These are phyloP conservation scores for Camellia granthamiana DNA, from an alignment of 148 eudicot genomes.

Conservation along the genomic window DNA sequence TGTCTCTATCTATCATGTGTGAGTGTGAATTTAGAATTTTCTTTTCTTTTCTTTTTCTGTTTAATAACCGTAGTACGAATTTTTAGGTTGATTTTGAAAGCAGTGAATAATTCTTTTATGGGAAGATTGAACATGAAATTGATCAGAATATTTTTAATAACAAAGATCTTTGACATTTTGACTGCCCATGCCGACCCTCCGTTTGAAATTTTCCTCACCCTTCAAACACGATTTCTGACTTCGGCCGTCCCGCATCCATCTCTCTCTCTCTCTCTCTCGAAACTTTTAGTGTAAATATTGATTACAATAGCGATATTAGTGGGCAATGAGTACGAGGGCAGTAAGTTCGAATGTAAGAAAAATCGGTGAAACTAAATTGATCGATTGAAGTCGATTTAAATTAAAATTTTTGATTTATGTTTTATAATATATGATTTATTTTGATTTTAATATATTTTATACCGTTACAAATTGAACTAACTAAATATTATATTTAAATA, in stretches of 20 bases:
- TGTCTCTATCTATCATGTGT: not conserved
- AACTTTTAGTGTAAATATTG: too few relatives aligned
- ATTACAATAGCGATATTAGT: too few relatives aligned
- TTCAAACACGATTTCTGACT: conserved; percentile 8
- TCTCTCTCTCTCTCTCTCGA: not conserved
- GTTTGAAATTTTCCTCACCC: conserved; percentile 1
- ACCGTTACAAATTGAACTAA: too few relatives aligned
- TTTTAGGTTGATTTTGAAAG: not conserved
- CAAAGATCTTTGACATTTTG: conserved; percentile 13
- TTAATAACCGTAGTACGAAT: not conserved
- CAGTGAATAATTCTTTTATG: not conserved
- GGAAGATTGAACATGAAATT: not conserved
- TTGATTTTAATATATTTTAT: too few relatives aligned
- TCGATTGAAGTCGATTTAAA: too few relatives aligned
- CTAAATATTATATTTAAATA: too few relatives aligned
- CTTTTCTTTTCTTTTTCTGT: not conserved
- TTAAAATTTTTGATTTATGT: too few relatives aligned
- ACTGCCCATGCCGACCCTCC: not conserved
- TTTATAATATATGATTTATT: too few relatives aligned
- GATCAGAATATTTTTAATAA: not conserved
- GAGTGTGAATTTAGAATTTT: conserved; percentile 13
- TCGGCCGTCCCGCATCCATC: not conserved
- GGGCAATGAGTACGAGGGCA: too few relatives aligned
- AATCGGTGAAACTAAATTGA: too few relatives aligned
- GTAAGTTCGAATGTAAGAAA: too few relatives aligned